These are phyloP conservation scores for Cryptosporidium ryanae DNA, from an alignment of 169 alveolate genomes.

Conservation along the genomic window DNA sequence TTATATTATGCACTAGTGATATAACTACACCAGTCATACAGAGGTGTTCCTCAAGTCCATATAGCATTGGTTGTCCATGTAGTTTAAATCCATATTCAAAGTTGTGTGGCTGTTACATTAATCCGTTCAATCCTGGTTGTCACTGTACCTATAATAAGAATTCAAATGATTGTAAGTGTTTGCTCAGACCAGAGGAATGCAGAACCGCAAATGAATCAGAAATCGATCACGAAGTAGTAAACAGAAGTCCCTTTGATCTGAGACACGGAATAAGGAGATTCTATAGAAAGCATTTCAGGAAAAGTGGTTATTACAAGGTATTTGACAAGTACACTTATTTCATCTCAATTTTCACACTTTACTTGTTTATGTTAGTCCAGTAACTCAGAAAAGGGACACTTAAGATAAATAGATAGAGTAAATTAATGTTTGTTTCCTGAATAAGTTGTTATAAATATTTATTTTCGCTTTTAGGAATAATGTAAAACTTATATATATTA, in stretches of 20 bases:
- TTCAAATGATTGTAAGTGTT: conserved; percentile 54
- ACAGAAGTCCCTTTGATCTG: conserved; percentile 35
- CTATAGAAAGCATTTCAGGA: conserved; percentile 50
- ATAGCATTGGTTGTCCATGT: conserved; percentile 65
- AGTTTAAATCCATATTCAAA: conserved; percentile 66
- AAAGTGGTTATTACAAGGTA: background rate
- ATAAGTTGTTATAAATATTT: no score
- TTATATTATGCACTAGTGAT: conserved; percentile 36
- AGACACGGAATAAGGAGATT: conserved; percentile 50
- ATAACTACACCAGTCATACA: conserved; percentile 32
- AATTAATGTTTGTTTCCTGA: no score
- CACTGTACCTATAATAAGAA: conserved; percentile 43
- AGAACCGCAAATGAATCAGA: background rate
- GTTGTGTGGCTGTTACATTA: conserved; percentile 61
- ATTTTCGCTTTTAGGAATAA: no score
- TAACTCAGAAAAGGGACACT: no score
- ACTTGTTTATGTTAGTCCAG: no score
- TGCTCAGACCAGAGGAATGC: conserved; percentile 43
- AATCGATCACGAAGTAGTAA: conserved; percentile 22
- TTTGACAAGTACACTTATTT: background rate
- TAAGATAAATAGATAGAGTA: no score
- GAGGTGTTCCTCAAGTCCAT: conserved; percentile 65
- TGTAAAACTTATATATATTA: no score
- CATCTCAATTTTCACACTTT: background rate
- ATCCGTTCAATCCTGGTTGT: conserved; percentile 67